Conservation (phyloP, 345 rosid genomes). For the Bruguiera sexangula region DNA sequence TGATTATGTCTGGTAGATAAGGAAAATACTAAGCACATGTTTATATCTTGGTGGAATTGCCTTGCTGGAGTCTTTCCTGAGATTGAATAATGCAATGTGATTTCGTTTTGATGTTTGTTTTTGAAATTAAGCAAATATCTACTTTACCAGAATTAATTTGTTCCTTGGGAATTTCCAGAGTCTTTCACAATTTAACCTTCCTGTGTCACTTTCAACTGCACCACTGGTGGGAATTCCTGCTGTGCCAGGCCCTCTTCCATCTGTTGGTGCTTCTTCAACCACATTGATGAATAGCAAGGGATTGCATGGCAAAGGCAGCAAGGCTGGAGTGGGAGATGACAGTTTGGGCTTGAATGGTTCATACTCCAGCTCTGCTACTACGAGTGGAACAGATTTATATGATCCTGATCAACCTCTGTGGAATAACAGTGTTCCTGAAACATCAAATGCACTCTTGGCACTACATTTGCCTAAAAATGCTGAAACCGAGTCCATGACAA, state of each 20-base stretch:
- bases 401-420: slow-evolving; percentile 99
- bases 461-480: slow-evolving; percentile 50
- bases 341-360: slow-evolving; percentile 54
- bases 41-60: neutral
- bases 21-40: neutral
- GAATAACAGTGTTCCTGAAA: slow-evolving; percentile 71
- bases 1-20: no score
- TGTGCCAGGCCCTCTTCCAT: slow-evolving; percentile 47
- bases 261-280: slow-evolving; percentile 49
- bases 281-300: slow-evolving; percentile 46
- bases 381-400: slow-evolving; percentile 71
- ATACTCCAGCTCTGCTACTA: slow-evolving; percentile 41
- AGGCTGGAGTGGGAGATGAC: slow-evolving; percentile 54
- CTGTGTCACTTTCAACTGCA: slow-evolving; percentile 80
- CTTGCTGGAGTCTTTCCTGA: neutral
- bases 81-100: slow-evolving; percentile 1
- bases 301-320: slow-evolving; percentile 39
- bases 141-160: slow-evolving; percentile 19
- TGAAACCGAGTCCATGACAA: slow-evolving; percentile 47
- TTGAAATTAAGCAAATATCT: slow-evolving; percentile 1
- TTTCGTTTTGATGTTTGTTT: neutral
- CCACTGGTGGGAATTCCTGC: slow-evolving; percentile 59
- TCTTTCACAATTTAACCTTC: slow-evolving; percentile 95
- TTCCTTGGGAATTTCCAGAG: slow-evolving; percentile 62
- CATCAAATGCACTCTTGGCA: slow-evolving; percentile 47